Conservation (phyloP, 2,329 filamentous ascomycete genomes). For the Bipolaris cookei region DNA sequence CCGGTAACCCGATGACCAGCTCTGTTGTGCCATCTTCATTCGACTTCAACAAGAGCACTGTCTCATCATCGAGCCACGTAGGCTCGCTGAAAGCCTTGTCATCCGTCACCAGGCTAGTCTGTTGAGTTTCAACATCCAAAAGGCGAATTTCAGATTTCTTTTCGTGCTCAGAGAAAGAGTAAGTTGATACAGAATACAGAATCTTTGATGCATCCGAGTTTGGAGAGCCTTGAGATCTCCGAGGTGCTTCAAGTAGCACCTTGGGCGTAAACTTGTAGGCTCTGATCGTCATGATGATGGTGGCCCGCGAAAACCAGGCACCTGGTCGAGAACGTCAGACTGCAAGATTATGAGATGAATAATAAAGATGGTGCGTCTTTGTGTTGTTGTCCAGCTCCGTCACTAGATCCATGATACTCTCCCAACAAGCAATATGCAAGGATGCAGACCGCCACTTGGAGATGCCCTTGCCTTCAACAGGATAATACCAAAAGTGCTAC, state of each 20-base stretch:
- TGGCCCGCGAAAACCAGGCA: not conserved
- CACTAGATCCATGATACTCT: not conserved
- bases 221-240: slow-evolving; percentile 72
- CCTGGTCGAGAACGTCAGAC: not conserved
- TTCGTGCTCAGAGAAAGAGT: slow-evolving; percentile 78
- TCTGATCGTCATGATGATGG: slow-evolving; percentile 68
- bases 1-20: slow-evolving; percentile 43
- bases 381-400: not conserved
- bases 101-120: slow-evolving; percentile 69
- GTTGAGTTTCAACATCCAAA: slow-evolving; percentile 70
- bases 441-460: slow-evolving; percentile 4
- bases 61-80: slow-evolving; percentile 75
- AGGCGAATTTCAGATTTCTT: slow-evolving; percentile 73
- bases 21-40: slow-evolving; percentile 51
- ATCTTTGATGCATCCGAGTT: slow-evolving; percentile 69
- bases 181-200: slow-evolving; percentile 74
- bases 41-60: slow-evolving; percentile 62
- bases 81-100: slow-evolving; percentile 71
- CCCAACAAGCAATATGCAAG: slow-evolving; percentile 2
- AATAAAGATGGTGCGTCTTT: not conserved
- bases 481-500: not conserved
- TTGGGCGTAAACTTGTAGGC: slow-evolving; percentile 76
- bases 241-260: slow-evolving; percentile 76
- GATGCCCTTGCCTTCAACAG: not conserved
- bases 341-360: not conserved